Evolutionary conservation across 352 stramenopile species (phyloP).

Genomic region (Globisporangium irregulare): DNA sequence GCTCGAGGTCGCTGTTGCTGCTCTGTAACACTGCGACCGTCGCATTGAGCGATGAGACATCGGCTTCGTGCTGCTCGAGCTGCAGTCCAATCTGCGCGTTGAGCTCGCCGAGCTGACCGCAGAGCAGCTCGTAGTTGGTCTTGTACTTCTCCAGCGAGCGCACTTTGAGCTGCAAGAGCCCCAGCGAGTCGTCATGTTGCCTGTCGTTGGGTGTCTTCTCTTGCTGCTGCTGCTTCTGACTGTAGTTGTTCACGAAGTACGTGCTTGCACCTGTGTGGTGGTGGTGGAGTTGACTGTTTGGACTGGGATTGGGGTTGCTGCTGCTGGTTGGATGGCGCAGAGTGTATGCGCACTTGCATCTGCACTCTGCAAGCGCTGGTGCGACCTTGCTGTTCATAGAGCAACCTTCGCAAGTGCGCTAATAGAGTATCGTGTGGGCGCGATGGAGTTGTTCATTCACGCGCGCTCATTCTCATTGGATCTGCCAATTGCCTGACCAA

Average conservation of each 20-base stretch:
- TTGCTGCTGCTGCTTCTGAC: background rate
- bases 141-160: slow-evolving; percentile 68
- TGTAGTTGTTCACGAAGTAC: background rate
- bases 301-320: background rate
- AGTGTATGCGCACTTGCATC: background rate
- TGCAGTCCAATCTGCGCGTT: slow-evolving; percentile 70
- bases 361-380: background rate
- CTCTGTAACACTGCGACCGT: slow-evolving; percentile 35
- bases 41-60: slow-evolving; percentile 45
- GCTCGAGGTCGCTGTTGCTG: slow-evolving; percentile 37
- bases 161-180: slow-evolving; percentile 43
- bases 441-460: background rate
- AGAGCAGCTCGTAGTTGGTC: slow-evolving; percentile 73
- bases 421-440: background rate
- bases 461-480: background rate
- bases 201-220: background rate
- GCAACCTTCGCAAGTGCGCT: background rate
- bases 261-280: background rate
- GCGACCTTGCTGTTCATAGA: slow-evolving; percentile 4
- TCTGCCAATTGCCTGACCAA: background rate
- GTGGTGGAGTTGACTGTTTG: background rate
- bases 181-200: slow-evolving; percentile 1
- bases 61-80: slow-evolving; percentile 64
- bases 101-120: slow-evolving; percentile 59
- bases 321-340: background rate